Conservation (phyloP, 1,284 basidiomycete species). For the Moesziomyces sp. region DNA sequence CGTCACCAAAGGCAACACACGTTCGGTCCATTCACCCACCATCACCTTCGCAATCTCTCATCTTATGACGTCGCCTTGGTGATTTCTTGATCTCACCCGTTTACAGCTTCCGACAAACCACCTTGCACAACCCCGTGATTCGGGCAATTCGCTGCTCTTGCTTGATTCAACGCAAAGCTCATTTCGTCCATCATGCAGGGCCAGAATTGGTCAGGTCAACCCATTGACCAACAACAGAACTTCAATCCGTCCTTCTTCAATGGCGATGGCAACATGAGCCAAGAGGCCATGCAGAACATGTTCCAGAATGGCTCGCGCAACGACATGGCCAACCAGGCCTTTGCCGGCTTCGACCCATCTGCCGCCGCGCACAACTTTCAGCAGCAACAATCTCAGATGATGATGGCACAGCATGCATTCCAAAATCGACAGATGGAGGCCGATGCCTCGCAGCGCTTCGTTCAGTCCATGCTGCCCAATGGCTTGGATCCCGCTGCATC, state of each 20-base stretch:
- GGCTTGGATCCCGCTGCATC: constrained; percentile 33
- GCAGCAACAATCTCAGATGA: constrained; percentile 34
- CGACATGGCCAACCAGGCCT: constrained; percentile 15
- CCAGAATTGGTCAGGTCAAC: constrained; percentile 27
- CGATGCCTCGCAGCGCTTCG: constrained; percentile 26
- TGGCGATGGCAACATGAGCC: constrained; percentile 31
- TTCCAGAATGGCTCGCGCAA: constrained; percentile 23
- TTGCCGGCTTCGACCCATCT: constrained; percentile 24
- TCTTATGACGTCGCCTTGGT: background rate
- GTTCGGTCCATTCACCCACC: background rate
- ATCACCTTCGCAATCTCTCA: background rate
- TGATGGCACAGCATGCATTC: constrained; percentile 31
- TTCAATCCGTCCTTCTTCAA: constrained; percentile 40
- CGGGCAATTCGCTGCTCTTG: background rate
- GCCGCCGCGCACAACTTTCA: constrained; percentile 19
- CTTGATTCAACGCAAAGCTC: background rate
- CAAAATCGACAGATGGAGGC: constrained; percentile 5
- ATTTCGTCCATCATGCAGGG: constrained; percentile 21
- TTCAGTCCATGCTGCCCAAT: constrained; percentile 15
- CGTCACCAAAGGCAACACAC: constrained; percentile 4
- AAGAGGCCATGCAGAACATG: constrained; percentile 39
- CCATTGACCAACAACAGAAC: constrained; percentile 19
- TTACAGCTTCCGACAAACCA: background rate
- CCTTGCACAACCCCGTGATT: background rate
- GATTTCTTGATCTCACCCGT: background rate